Evolutionary conservation across 73 alveolate species (phyloP).

Genomic region (Durusdinium trenchii): DNA sequence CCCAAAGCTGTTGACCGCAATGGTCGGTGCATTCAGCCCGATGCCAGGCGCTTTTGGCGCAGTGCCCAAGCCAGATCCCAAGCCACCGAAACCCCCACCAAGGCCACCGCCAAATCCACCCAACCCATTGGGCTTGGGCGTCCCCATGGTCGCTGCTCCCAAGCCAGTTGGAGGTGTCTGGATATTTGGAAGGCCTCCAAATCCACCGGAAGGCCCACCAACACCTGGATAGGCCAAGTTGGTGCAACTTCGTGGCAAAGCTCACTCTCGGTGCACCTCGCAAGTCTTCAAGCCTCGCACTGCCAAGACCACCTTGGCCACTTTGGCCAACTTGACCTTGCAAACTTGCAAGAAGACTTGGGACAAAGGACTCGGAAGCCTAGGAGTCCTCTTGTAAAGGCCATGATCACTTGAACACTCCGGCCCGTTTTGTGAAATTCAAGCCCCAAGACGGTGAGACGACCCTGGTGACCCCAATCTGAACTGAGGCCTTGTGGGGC

Average conservation of each 20-base stretch:
- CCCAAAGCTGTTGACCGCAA: slow-evolving; percentile 47
- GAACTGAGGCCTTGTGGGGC: neutral
- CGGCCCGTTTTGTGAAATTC: neutral
- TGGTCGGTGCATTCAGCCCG: slow-evolving; percentile 7
- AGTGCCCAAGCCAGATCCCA: neutral
- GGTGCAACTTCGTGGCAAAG: neutral
- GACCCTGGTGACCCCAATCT: neutral
- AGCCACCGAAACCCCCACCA: neutral
- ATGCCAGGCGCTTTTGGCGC: slow-evolving; percentile 4
- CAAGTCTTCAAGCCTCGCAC: slow-evolving; percentile 81
- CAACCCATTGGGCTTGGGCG: neutral
- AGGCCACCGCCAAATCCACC: slow-evolving; percentile 7
- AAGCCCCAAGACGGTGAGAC: neutral
- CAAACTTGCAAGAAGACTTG: neutral
- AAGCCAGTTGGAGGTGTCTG: neutral
- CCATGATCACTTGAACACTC: neutral
- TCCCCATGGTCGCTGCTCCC: neutral
- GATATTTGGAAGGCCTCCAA: neutral
- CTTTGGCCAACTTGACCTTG: neutral
- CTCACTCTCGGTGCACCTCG: neutral
- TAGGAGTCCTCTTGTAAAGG: neutral
- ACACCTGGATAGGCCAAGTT: neutral
- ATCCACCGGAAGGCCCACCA: neutral
- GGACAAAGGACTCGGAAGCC: neutral
- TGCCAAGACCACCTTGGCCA: slow-evolving; percentile 46